Base-by-base conservation (phyloP, 2,329 filamentous ascomycete genomes). In the Aspergillus persii region DNA sequence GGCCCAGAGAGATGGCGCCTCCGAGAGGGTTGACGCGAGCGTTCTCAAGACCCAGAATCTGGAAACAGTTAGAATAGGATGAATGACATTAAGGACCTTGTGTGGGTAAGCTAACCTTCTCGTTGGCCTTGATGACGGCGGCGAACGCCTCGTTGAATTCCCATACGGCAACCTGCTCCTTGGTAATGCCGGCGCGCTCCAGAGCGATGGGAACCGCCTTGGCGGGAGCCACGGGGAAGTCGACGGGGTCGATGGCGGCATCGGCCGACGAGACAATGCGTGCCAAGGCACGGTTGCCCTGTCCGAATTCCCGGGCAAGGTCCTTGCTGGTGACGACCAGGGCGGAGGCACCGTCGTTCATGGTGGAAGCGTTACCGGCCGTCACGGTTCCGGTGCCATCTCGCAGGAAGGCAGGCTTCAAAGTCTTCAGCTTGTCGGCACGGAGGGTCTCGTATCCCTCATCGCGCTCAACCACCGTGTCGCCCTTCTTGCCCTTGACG, bases 111-210 rank as follows among this genome's bases (percentile, higher is more conserved):
- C 75, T 69, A 70, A 89, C 88, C 85, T 96, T 93, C 70, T 91
- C 89, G 72, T 98, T 97, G 47, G 94, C 93, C 74, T 95, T 92
- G 76, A 97, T 95, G 31, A 97, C 93, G 4, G 91, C 91, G 30
- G 95, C 94, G 73, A 99, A 99, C 0, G 95, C 95, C 79, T 99
- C 95, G 76, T 99, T 99, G 77, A 99, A 96, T 76, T 98, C 95
- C 94, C 95, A 98, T 26, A 97, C 81, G 4, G 94, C 88, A 50
- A 99, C 92, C 75, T 98, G 90, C 50, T 96, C 89, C 77, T 93
- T 92, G 64, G 86, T 91, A 66, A 99, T 93, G 9, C 94, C 93
- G 0, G 95, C 95, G 58, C 93, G 85, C 76, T 92, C 85, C 53
- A 99, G 83, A 9, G 93, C 93, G 68, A 97, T 86, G 3, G 94